phyloP scores from a whole-genome alignment of 495 filamentous ascomycete genomes.

The Apodospora peruviana region DNA sequence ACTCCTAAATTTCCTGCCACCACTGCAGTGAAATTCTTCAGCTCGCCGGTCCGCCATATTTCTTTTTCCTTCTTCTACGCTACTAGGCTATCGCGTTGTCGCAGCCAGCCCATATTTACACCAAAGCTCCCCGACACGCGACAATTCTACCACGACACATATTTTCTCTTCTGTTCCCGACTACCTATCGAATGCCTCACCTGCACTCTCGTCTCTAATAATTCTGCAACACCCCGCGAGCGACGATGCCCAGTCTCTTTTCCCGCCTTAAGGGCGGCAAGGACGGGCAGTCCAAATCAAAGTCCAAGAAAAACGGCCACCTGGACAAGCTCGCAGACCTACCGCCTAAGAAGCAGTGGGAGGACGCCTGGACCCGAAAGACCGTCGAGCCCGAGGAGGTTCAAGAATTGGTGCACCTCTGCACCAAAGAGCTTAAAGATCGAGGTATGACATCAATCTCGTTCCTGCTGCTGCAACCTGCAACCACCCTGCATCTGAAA shows the following conservation, averaged over 20 bases:
- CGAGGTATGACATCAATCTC: slow-evolving; percentile 64
- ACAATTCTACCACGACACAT: background rate
- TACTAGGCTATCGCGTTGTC: slow-evolving; percentile 3
- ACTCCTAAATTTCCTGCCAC: no score
- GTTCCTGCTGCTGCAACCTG: slow-evolving; percentile 1
- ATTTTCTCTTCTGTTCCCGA: no score
- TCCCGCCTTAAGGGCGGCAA: slow-evolving; percentile 67
- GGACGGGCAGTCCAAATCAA: slow-evolving; percentile 56
- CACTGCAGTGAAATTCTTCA: slow-evolving; percentile 1
- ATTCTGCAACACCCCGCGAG: no score
- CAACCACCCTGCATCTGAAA: background rate
- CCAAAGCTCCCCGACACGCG: background rate
- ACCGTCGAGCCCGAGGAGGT: slow-evolving; percentile 87
- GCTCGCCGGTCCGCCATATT: slow-evolving; percentile 15
- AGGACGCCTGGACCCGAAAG: slow-evolving; percentile 83
- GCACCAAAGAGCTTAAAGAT: slow-evolving; percentile 86
- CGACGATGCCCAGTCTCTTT: slow-evolving; percentile 59
- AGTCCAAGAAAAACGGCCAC: slow-evolving; percentile 56
- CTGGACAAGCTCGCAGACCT: slow-evolving; percentile 40
- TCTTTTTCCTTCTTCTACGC: slow-evolving; percentile 9
- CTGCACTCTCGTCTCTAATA: slow-evolving; percentile 10
- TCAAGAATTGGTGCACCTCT: slow-evolving; percentile 75
- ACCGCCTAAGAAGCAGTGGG: slow-evolving; percentile 69
- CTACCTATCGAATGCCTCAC: slow-evolving; percentile 12
- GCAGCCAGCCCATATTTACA: slow-evolving; percentile 6